Conservation (phyloP, 176 grass and related monocot species). For the Zea luxurians region DNA sequence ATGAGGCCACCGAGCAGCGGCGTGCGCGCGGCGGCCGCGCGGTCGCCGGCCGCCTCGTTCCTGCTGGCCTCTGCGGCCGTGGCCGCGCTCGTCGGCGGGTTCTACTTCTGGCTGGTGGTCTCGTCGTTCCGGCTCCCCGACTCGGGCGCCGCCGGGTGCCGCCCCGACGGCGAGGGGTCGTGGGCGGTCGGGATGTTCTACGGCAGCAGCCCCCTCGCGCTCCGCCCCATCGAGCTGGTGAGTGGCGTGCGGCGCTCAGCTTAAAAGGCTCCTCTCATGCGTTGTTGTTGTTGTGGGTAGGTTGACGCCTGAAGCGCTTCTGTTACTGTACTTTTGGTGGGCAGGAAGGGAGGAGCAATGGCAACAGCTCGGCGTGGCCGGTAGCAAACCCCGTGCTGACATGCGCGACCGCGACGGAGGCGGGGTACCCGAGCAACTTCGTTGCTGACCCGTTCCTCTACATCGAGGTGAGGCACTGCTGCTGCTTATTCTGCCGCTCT, state of each 20-base stretch:
- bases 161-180: slow-evolving; percentile 84
- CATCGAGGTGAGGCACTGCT: slow-evolving; percentile 53
- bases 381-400: slow-evolving; percentile 93
- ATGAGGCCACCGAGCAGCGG: slow-evolving; percentile 25
- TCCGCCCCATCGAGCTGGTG: slow-evolving; percentile 93
- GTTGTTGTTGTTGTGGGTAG: background rate
- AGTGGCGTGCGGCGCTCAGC: background rate
- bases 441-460: slow-evolving; percentile 92
- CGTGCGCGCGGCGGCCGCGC: slow-evolving; percentile 35
- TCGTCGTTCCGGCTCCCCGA: slow-evolving; percentile 74
- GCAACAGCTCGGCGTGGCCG: slow-evolving; percentile 96
- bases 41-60: slow-evolving; percentile 48
- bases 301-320: background rate
- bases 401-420: slow-evolving; percentile 60
- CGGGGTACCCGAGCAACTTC: slow-evolving; percentile 89
- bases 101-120: slow-evolving; percentile 80
- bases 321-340: slow-evolving; percentile 26
- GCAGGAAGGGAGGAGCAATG: slow-evolving; percentile 69
- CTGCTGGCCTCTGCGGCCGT: slow-evolving; percentile 45
- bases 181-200: slow-evolving; percentile 95
- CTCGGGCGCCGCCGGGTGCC: slow-evolving; percentile 47
- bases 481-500: slow-evolving; percentile 9
- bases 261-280: background rate
- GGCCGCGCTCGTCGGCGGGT: slow-evolving; percentile 52
- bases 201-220: slow-evolving; percentile 74